These are phyloP conservation scores for Fraxinus sp. DNA, from an alignment of 305 asterid species.

Conservation along the genomic window DNA sequence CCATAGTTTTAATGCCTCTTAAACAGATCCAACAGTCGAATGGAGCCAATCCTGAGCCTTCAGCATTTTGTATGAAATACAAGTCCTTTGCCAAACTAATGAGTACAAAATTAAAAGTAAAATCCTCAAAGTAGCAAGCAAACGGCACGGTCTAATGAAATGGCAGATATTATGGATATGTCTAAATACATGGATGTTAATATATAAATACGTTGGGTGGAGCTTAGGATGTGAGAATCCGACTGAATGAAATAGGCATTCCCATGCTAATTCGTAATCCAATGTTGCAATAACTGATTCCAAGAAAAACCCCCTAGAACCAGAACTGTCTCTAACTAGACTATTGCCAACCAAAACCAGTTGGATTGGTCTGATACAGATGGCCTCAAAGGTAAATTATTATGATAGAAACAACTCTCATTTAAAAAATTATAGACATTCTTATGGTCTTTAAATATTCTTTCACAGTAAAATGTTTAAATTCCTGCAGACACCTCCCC, in stretches of 20 bases:
- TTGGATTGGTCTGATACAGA: not conserved
- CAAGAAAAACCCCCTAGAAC: not conserved
- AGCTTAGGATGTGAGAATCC: not conserved
- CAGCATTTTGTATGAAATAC: slow-evolving; percentile 85
- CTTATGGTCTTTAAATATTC: not conserved
- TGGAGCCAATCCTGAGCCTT: slow-evolving; percentile 91
- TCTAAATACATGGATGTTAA: not conserved
- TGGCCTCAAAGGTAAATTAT: not conserved
- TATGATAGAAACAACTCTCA: not conserved
- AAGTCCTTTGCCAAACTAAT: slow-evolving; percentile 69
- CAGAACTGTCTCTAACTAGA: not conserved
- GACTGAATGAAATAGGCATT: not conserved
- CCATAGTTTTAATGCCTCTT: slow-evolving; percentile 93
- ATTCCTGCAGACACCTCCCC: not conserved
- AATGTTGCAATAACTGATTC: not conserved
- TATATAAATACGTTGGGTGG: not conserved
- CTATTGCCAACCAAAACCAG: not conserved
- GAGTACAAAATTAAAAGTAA: slow-evolving; percentile 17
- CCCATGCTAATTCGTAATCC: not conserved
- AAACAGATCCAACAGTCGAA: slow-evolving; percentile 97
- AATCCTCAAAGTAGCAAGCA: slow-evolving; percentile 9
- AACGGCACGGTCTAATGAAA: not conserved
- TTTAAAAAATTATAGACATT: not conserved
- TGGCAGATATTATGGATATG: not conserved
- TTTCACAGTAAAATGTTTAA: not conserved